Conservation (phyloP, 495 filamentous ascomycete genomes). For the Podospora pseudopauciseta region DNA sequence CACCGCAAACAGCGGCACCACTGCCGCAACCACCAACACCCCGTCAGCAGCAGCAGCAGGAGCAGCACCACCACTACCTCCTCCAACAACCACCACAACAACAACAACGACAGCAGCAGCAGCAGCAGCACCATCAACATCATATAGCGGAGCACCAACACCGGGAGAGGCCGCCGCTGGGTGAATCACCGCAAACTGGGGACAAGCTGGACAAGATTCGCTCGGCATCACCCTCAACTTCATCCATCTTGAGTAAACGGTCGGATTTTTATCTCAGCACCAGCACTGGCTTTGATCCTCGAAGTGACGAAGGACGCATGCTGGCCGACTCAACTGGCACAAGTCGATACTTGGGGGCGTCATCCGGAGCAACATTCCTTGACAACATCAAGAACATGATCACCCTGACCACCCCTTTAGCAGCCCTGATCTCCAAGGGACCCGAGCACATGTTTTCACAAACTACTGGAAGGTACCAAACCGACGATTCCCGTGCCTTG, state of each 20-base stretch:
- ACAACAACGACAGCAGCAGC: not conserved
- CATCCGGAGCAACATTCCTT: constrained; percentile 39
- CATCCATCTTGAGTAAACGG: not conserved
- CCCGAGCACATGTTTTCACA: not conserved
- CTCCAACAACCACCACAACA: not conserved
- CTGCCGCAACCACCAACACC: not conserved
- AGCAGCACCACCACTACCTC: not conserved
- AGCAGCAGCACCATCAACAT: not conserved
- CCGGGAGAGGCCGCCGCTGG: not conserved
- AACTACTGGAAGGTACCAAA: constrained; percentile 38
- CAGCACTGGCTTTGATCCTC: not conserved
- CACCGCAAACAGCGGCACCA: too few relatives aligned
- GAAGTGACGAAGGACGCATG: constrained; percentile 28
- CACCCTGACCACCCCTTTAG: constrained; percentile 22
- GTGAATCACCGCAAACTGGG: not conserved
- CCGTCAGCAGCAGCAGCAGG: too few relatives aligned
- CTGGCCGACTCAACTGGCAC: constrained; percentile 35
- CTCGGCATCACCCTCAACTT: not conserved
- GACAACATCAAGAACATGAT: constrained; percentile 40
- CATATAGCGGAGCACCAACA: not conserved
- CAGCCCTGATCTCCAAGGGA: not conserved
- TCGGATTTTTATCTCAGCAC: not conserved
- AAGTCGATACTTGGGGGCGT: constrained; percentile 36
- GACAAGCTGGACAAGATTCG: not conserved
- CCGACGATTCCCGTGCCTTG: constrained; percentile 40